Evolutionary conservation across 805 yeast genomes (phyloP), one percentile per base, ranked within the genome.

Genomic region (Yarrowia bubula): DNA sequence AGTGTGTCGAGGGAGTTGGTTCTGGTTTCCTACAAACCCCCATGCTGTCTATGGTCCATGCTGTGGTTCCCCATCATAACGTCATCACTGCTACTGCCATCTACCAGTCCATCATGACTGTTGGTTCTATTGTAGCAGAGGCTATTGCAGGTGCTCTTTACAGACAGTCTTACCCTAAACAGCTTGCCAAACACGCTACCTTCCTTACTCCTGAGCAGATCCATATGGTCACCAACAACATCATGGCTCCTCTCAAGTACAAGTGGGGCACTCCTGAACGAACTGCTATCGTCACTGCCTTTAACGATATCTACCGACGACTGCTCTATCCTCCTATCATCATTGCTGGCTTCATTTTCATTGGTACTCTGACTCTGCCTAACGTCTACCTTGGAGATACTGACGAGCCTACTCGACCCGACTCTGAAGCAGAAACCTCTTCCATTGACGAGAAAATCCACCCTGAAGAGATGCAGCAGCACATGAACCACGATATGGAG

Each of bases 11-110:
- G 68, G 92, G 92, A 69, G 80, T 88, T 65, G 92, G 90, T 69
- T 89, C 89, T 50, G 90, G 90, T 22, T 83, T 87, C 73, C 85
- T 87, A 77, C 84, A 88, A 13, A 86, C 85, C 70, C 80, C 87
- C 9, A 79, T 85, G 11, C 88, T 84, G 71, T 84, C 84, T 7
- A 81, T 88, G 46, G 80, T 84, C 68, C 85, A 84, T 70, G 78
- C 89, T 0, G 78, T 83, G 65, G 81, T 84, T 38, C 81, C 77
- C 68, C 92, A 86, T 74, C 86, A 84, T 70, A 80, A 83, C 74
- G 82, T 86, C 86, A 89, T 89, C 11, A 80, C 83, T 47, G 80
- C 83, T 32, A 81, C 85, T 44, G 80, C 89, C 1, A 73, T 86
- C 44, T 84, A 82, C 74, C 77, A 84, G 69, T 79, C 90, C 2